phyloP scores from a whole-genome alignment of 2,329 filamentous ascomycete species.

The Penicillium brevicompactum region DNA sequence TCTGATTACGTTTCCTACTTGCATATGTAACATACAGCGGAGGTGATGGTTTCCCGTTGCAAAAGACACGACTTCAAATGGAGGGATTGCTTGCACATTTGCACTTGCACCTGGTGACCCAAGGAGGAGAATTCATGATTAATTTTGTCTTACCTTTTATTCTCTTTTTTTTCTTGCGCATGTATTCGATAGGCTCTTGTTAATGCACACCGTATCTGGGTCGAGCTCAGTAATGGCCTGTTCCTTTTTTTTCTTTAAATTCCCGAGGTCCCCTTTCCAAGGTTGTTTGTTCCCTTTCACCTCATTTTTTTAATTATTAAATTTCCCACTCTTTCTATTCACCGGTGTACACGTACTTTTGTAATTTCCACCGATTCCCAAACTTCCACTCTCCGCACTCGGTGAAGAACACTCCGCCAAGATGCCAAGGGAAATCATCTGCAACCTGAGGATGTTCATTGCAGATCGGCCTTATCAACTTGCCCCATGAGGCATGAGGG shows the following conservation, averaged over 20 bases:
- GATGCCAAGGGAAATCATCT: conserved; percentile 18
- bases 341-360: background rate
- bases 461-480: conserved; percentile 4
- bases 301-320: too few species aligned
- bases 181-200: conserved; percentile 28
- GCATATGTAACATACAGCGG: conserved; percentile 39
- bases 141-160: conserved; percentile 19
- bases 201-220: conserved; percentile 8
- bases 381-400: background rate
- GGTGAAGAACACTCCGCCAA: conserved; percentile 15
- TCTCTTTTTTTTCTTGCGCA: conserved; percentile 14
- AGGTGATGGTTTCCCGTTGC: conserved; percentile 28
- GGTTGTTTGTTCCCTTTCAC: too few species aligned
- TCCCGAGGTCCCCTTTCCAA: too few species aligned
- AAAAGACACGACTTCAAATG: conserved; percentile 26
- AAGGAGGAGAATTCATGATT: conserved; percentile 20
- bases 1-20: conserved; percentile 21
- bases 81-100: conserved; percentile 2
- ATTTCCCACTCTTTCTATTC: background rate
- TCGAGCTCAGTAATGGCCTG: conserved; percentile 16
- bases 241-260: background rate
- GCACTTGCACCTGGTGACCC: background rate
- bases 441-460: conserved; percentile 1
- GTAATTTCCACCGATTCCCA: background rate
- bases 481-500: conserved; percentile 1